Percentiles rank a stretch among this genome's conserved stretches.
Conservation (phyloP, 2,329 filamentous ascomycete species). For the Fusarium ramigenum region DNA sequence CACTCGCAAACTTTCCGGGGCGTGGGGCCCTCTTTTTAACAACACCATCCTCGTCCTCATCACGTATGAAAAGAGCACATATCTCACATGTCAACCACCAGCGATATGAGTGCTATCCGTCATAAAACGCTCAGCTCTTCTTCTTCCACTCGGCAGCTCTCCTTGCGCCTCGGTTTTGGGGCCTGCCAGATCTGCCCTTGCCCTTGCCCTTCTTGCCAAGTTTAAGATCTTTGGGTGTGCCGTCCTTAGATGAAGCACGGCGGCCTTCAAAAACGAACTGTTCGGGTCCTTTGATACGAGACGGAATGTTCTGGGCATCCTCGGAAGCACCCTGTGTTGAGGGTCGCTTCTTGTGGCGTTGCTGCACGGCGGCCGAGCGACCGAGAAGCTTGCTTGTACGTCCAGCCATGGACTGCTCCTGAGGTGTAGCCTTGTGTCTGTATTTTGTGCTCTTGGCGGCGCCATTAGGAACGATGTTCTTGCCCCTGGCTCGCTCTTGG, state of each 20-base stretch:
- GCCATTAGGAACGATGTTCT: constrained; percentile 49
- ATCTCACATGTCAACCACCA: neutral
- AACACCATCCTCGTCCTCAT: constrained; percentile 6
- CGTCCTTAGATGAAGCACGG: constrained; percentile 73
- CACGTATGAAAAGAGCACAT: constrained; percentile 10
- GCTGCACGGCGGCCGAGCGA: constrained; percentile 67
- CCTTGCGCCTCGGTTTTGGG: constrained; percentile 51
- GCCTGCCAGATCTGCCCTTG: constrained; percentile 54
- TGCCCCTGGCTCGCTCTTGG: constrained; percentile 46
- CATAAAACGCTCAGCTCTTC: constrained; percentile 42
- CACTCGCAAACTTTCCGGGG: constrained; percentile 33
- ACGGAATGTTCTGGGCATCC: constrained; percentile 16
- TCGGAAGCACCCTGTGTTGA: constrained; percentile 34
- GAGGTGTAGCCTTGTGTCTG: constrained; percentile 74
- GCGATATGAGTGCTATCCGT: neutral
- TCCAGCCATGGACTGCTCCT: constrained; percentile 77
- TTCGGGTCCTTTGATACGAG: constrained; percentile 67
- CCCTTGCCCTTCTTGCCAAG: constrained; percentile 65
- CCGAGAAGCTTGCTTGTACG: constrained; percentile 79
- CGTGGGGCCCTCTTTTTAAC: constrained; percentile 13
- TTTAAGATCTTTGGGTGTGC: constrained; percentile 69
- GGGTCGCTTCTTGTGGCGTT: constrained; percentile 46
- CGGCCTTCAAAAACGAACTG: constrained; percentile 84
- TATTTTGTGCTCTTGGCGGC: constrained; percentile 62
- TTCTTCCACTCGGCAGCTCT: constrained; percentile 58